Evolutionary conservation across 768 basidiomycete genomes (phyloP).

Genomic region (Pleurotus djamor): DNA sequence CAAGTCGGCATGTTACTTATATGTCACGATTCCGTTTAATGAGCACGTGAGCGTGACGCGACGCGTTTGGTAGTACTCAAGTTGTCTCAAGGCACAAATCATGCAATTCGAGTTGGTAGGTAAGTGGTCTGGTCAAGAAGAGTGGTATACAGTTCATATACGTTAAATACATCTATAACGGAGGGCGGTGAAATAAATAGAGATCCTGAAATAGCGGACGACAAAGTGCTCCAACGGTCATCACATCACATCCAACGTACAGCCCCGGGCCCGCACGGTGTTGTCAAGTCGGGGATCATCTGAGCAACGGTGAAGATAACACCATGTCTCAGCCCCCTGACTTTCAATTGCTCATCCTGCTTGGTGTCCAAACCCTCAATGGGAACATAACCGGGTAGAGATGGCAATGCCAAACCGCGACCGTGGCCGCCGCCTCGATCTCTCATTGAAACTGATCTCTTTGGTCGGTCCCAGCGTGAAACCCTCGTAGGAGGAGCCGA

Average conservation of each 20-base stretch:
- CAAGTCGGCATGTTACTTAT: too few relatives aligned
- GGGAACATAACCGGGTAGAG: background rate
- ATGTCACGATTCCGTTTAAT: too few relatives aligned
- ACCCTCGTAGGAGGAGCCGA: background rate
- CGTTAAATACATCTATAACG: too few relatives aligned
- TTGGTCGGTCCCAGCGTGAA: background rate
- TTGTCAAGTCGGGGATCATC: background rate
- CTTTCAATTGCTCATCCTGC: constrained; percentile 3
- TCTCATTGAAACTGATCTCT: background rate
- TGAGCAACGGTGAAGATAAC: constrained; percentile 4
- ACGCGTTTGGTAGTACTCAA: too few relatives aligned
- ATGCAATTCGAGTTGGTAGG: too few relatives aligned
- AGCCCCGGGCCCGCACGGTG: background rate
- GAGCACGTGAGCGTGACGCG: too few relatives aligned
- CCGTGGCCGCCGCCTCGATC: background rate
- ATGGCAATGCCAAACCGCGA: background rate
- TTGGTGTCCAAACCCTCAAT: constrained; percentile 3
- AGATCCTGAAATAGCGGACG: too few relatives aligned
- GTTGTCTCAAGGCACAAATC: too few relatives aligned
- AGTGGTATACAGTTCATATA: too few relatives aligned
- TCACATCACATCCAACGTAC: background rate
- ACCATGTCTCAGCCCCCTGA: background rate
- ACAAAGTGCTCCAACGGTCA: too few relatives aligned
- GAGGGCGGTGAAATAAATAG: too few relatives aligned
- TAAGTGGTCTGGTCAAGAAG: too few relatives aligned